phyloP scores from a whole-genome alignment of 768 basidiomycete species.

The Naganishia vishniacii region DNA sequence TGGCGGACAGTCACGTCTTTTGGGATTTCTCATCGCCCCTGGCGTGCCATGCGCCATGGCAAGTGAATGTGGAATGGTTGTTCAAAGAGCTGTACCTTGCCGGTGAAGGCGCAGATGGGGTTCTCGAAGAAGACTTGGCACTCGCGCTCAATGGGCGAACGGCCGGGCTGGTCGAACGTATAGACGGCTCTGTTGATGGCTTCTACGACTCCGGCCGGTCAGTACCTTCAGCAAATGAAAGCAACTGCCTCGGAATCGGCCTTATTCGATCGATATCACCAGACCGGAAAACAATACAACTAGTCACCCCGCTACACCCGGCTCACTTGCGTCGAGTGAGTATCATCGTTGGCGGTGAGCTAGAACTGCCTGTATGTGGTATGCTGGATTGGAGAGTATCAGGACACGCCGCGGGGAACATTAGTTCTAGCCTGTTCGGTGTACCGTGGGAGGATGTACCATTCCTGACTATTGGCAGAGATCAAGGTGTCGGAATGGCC shows the following conservation, averaged over 20 bases:
- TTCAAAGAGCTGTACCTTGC: constrained; percentile 63
- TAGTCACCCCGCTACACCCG: constrained; percentile 72
- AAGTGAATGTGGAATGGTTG: constrained; percentile 58
- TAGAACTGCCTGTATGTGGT: constrained; percentile 81
- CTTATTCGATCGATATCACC: constrained; percentile 60
- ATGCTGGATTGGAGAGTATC: constrained; percentile 63
- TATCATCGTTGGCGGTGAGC: constrained; percentile 70
- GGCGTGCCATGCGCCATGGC: constrained; percentile 65
- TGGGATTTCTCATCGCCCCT: constrained; percentile 72
- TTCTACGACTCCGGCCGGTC: constrained; percentile 60
- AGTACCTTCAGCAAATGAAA: constrained; percentile 58
- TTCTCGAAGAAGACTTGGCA: constrained; percentile 63
- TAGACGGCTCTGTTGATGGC: constrained; percentile 38
- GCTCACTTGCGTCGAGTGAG: constrained; percentile 48
- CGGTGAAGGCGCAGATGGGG: constrained; percentile 73
- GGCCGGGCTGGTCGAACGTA: constrained; percentile 62
- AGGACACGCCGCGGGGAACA: constrained; percentile 32
- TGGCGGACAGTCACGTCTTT: constrained; percentile 40
- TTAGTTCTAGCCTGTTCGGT: constrained; percentile 55
- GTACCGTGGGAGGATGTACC: constrained; percentile 59
- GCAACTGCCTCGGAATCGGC: constrained; percentile 68
- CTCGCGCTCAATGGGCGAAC: constrained; percentile 73
- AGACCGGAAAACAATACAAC: constrained; percentile 54
- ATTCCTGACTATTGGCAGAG: constrained; percentile 73
- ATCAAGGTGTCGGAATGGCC: constrained; percentile 66